Conservation (phyloP, 2,329 filamentous ascomycete genomes). For the Cryphonectria naterciae region DNA sequence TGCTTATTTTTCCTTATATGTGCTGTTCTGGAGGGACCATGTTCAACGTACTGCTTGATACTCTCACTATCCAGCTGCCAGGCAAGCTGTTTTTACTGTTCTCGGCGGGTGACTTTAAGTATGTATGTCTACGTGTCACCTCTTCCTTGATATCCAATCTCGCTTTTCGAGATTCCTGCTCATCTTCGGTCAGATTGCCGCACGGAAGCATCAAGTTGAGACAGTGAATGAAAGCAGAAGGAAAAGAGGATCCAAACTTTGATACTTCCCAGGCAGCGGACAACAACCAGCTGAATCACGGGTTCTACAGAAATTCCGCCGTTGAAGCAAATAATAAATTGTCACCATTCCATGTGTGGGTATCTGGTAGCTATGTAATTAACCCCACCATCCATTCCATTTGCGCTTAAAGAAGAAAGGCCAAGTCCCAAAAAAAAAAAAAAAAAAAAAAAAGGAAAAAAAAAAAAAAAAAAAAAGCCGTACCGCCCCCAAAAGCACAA, state of each 20-base stretch:
- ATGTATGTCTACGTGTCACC: not conserved
- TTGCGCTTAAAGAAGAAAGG: conserved; percentile 7
- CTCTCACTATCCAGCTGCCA: not conserved
- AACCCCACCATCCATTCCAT: not conserved
- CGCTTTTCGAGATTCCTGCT: not conserved
- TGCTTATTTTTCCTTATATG: not conserved
- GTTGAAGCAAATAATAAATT: not conserved
- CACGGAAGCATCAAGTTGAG: too few species aligned
- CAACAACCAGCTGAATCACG: not conserved
- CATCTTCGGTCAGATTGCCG: too few species aligned
- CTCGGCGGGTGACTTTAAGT: not conserved
- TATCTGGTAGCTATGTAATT: conserved; percentile 17
- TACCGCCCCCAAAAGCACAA: too few species aligned
- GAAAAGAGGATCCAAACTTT: not conserved
- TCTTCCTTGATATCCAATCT: not conserved
- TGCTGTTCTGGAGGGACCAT: not conserved
- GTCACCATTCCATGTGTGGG: not conserved
- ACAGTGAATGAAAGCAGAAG: not conserved
- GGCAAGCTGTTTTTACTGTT: not conserved
- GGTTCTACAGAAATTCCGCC: too few species aligned
- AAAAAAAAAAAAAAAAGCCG: too few species aligned
- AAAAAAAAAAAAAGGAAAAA: not conserved
- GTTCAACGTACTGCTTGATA: not conserved
- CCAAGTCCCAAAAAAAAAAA: conserved; percentile 7
- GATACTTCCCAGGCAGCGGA: not conserved